Base-by-base conservation (phyloP, 305 asterid species). In the Fraxinus sp. region DNA sequence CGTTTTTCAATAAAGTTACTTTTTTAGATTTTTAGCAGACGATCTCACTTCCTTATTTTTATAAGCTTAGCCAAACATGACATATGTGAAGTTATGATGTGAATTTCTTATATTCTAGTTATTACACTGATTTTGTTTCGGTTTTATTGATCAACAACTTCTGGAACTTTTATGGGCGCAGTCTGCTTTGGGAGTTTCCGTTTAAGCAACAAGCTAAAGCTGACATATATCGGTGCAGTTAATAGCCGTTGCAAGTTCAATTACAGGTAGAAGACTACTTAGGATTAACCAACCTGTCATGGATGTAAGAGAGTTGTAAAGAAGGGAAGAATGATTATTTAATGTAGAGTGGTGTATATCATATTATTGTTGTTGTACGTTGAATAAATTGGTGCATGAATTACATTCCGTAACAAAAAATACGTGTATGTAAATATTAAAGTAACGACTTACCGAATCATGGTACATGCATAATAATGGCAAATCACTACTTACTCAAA, bases 161-260 rank as follows among this genome's bases (percentile, higher is more conserved):
- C 35, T 77, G 22, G 37, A 32, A 4, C 33, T 74, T 46, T 77
- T 64, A 35, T 83, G 75, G 79, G 76, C 84, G 90, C 98, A 92
- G 97, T 91, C 95, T 84, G 93, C 91, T 26, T 89, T 92, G 81
- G 96, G 90, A 80, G 79, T 89, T 84, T 80, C 75, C 43, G 79
- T 81, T 76, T 82, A 81, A 86, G 86, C 79, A 73, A 82, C 84
- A 57, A 82, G 85, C 77, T 74, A 70, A 74, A 22, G 78, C 75
- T 78, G 85, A 86, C 74, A 73, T 78, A 22, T 8, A 81, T 7
- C 62, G 16, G 71, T 36, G n/a, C 73, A 43, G 79, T 59, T 24
- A 64, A 64, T 64, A 3, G 73, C 62, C 22, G 14, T 72, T 37
- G 75, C 49, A 52, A 82, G 80, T 83, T 30, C 32, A 18, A 28